Base-by-base conservation (phyloP, 805 yeast genomes). In the Hanseniaspora vineae region DNA sequence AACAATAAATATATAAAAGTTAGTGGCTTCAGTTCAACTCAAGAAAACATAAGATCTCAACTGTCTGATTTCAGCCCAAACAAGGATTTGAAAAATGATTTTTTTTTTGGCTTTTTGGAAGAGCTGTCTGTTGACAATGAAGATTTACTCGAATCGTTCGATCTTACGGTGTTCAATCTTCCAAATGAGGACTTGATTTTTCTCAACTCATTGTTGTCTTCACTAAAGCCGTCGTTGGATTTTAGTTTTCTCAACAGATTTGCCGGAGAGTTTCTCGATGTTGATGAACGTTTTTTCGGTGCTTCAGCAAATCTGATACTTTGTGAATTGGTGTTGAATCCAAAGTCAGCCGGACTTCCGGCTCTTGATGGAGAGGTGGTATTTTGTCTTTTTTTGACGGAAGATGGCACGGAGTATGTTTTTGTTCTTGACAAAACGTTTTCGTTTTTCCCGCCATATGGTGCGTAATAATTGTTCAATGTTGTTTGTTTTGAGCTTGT, bases 321-420 rank as follows among this genome's bases (percentile, higher is more conserved):
- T 20, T 23, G 29, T 14, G 47, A 20, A 17, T 39, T 37, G 2
- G 50, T 46, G 19, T 45, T 42, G 1, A 31, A 35, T 46, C 55
- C 57, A 4, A 42, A 44, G 13, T 56, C 58, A 44, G 55, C 58
- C 15, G 15, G 15, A 6, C 15, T 13, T 11, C 37, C 14, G 15
- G 37, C 15, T 33, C 15, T 33, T 5, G 37, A 56, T 48, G 61
- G 59, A 59, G 12, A 58, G 57, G 35, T 37, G n/a, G n/a, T 37
- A 14, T n/a, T 37, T 15, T 33, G 14, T 33, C 37, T 33, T 33
- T 33, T 12, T 10, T 33, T 12, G 5, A 13, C 6, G 12, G 19
- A n/a, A 10, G 40, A 37, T 15, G 40, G 40, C 17, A 17, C 17
- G 5, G 40, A 37, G 19, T 37, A 37, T 10, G 40, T n/a, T n/a